Evolutionary conservation across 345 rosid species (phyloP).

Genomic region (Hevea brasiliensis): DNA sequence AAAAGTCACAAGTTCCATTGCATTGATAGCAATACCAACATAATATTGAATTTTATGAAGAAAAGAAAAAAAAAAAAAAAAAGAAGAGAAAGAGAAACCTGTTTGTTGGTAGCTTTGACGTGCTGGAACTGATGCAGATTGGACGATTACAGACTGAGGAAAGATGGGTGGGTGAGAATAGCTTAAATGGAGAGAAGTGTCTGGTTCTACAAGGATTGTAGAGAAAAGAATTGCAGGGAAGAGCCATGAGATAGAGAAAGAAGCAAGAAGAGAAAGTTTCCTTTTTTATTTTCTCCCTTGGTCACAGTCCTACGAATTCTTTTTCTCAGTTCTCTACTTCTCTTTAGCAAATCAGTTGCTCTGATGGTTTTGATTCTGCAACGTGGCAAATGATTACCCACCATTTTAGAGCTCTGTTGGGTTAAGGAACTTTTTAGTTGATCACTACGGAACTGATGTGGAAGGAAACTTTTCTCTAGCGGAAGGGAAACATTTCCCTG

Average conservation of each 20-base stretch:
- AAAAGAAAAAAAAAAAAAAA: too few species aligned
- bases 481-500: too few species aligned
- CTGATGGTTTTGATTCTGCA: not conserved
- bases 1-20: not conserved
- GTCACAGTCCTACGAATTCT: too few species aligned
- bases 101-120: slow-evolving; percentile 31
- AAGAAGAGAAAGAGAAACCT: not conserved
- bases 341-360: too few species aligned
- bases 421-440: too few species aligned
- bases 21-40: too few species aligned
- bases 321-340: too few species aligned
- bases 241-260: slow-evolving; percentile 30
- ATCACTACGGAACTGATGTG: too few species aligned
- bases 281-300: not conserved
- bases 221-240: slow-evolving; percentile 37
- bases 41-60: not conserved
- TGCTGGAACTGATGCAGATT: slow-evolving; percentile 17
- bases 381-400: not conserved
- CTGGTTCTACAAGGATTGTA: slow-evolving; percentile 25
- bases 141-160: slow-evolving; percentile 12
- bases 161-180: slow-evolving; percentile 25
- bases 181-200: slow-evolving; percentile 21
- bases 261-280: not conserved
- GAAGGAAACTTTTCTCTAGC: too few species aligned
- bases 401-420: not conserved